Evolutionary conservation across 1,284 basidiomycete species (phyloP).

Genomic region (Chalciporus sp.): DNA sequence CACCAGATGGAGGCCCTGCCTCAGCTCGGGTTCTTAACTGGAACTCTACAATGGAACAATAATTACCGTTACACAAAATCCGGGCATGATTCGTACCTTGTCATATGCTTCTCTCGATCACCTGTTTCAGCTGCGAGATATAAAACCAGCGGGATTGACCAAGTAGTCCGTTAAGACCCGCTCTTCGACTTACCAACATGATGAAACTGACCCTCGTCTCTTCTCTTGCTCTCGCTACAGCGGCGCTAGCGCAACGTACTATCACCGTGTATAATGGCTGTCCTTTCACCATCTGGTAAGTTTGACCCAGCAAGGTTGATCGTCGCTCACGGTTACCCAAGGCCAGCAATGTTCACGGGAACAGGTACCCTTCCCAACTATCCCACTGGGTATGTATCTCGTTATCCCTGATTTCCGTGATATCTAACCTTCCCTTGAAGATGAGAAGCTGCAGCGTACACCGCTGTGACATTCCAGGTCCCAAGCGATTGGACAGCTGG

Average conservation of each 20-base stretch:
- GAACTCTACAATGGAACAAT: no score
- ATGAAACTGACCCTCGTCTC: conserved; percentile 21
- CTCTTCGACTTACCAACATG: not conserved
- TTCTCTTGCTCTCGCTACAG: conserved; percentile 24
- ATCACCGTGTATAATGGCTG: conserved; percentile 42
- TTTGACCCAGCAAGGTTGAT: not conserved
- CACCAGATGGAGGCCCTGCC: no score
- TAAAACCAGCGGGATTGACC: conserved; percentile 11
- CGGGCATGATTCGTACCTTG: not conserved
- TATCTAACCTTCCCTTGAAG: conserved; percentile 13
- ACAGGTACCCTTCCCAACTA: conserved; percentile 23
- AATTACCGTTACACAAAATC: not conserved
- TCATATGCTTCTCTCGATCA: not conserved
- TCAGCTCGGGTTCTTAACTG: no score
- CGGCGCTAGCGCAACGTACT: conserved; percentile 35
- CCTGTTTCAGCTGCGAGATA: not conserved
- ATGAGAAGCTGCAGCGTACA: conserved; percentile 26
- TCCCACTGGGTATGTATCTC: conserved; percentile 24
- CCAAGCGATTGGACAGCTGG: conserved; percentile 33
- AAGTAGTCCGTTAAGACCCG: not conserved
- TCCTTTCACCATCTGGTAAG: conserved; percentile 41
- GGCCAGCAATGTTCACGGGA: conserved; percentile 36
- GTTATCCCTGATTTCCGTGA: not conserved
- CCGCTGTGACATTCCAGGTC: conserved; percentile 35
- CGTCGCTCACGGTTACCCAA: conserved; percentile 8